Conservation (phyloP, 192 early-diverging fungal species). For the Coemansia sp. region DNA sequence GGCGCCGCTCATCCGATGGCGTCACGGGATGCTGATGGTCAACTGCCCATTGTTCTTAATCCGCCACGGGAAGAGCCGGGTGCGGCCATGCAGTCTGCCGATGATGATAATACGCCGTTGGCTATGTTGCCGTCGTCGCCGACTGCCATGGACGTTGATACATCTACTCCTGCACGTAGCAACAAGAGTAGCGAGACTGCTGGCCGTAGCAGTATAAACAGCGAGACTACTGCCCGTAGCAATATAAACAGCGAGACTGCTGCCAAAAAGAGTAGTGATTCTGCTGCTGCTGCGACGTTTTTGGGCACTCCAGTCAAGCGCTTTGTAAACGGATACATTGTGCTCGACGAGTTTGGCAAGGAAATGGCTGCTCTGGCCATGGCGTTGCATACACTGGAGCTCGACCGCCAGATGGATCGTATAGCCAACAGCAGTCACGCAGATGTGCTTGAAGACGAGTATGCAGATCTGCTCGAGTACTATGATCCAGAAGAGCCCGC, state of each 20-base stretch:
- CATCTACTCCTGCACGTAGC: too few relatives aligned
- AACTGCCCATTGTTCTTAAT: constrained; percentile 1
- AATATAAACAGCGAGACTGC: background rate
- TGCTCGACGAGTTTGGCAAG: constrained; percentile 65
- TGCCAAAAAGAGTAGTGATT: background rate
- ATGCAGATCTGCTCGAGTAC: constrained; percentile 45
- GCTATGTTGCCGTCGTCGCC: background rate
- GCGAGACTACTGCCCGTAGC: background rate
- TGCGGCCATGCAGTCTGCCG: too few relatives aligned
- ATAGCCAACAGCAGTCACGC: background rate
- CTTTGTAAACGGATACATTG: constrained; percentile 62
- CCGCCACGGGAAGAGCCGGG: background rate
- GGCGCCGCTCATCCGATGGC: constrained; percentile 31
- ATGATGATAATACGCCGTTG: constrained; percentile 1
- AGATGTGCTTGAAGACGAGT: constrained; percentile 16
- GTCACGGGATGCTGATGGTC: background rate
- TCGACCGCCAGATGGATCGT: constrained; percentile 26
- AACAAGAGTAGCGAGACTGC: too few relatives aligned
- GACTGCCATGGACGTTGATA: background rate
- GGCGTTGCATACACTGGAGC: constrained; percentile 52
- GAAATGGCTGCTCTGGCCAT: constrained; percentile 61
- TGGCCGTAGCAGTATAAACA: too few relatives aligned
- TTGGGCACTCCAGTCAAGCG: constrained; percentile 50
- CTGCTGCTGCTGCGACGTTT: constrained; percentile 17
- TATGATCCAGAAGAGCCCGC: constrained; percentile 40